Evolutionary conservation across 2,329 filamentous ascomycete species (phyloP).

Genomic region (Monosporascus sp.): DNA sequence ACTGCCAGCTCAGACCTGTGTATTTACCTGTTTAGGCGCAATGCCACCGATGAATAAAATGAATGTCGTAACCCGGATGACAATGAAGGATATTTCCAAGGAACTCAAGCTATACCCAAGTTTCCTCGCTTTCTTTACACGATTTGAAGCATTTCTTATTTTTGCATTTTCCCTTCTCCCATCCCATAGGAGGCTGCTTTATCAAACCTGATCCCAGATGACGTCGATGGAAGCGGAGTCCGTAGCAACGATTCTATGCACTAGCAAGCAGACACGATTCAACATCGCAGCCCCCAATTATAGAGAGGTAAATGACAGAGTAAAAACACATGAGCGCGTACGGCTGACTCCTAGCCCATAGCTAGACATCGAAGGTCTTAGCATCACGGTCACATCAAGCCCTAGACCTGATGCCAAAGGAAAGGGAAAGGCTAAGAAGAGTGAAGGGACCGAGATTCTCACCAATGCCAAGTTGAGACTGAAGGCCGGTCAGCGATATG

Average conservation of each 20-base stretch:
- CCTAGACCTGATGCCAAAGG: slow-evolving; percentile 24
- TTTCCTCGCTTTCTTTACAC: too few relatives aligned
- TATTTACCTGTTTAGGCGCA: too few relatives aligned
- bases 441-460: slow-evolving; percentile 60
- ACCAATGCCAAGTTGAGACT: slow-evolving; percentile 64
- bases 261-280: slow-evolving; percentile 63
- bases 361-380: slow-evolving; percentile 70
- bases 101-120: too few relatives aligned
- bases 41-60: too few relatives aligned
- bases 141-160: too few relatives aligned
- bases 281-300: slow-evolving; percentile 51
- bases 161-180: too few relatives aligned
- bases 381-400: slow-evolving; percentile 55
- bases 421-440: slow-evolving; percentile 46
- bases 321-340: background rate
- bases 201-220: slow-evolving; percentile 26
- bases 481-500: slow-evolving; percentile 70
- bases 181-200: too few relatives aligned
- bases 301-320: slow-evolving; percentile 42
- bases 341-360: slow-evolving; percentile 20
- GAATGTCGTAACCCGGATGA: too few relatives aligned
- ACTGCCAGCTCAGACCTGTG: too few relatives aligned
- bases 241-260: slow-evolving; percentile 52
- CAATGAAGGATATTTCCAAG: too few relatives aligned
- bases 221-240: slow-evolving; percentile 46